phyloP scores from a whole-genome alignment of 805 yeast species.

The Saturnispora mendoncae region DNA sequence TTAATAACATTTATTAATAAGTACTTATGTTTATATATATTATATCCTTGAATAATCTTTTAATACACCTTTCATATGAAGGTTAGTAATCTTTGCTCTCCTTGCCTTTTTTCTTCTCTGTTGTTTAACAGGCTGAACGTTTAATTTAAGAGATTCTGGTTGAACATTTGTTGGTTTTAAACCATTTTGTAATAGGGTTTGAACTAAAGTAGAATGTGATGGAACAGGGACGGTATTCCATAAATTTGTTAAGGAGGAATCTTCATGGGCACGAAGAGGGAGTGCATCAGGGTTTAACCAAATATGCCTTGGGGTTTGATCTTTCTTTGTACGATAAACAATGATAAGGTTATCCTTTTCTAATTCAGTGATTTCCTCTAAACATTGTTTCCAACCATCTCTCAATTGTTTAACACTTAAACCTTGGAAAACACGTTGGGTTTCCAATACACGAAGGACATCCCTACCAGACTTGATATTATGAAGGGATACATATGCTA shows the following conservation, averaged over 20 bases:
- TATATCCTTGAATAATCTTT: constrained; percentile 57
- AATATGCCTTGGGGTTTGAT: constrained; percentile 81
- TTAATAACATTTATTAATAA: constrained; percentile 17
- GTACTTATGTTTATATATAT: constrained; percentile 10
- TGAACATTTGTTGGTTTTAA: constrained; percentile 96
- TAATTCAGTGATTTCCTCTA: constrained; percentile 65
- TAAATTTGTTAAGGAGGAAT: constrained; percentile 70
- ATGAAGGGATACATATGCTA: constrained; percentile 83
- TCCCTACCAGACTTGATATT: constrained; percentile 79
- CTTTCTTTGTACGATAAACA: constrained; percentile 86
- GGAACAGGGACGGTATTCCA: constrained; percentile 82
- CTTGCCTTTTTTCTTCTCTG: constrained; percentile 87
- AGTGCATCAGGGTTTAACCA: constrained; percentile 80
- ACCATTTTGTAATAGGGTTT: constrained; percentile 70
- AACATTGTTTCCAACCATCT: constrained; percentile 94
- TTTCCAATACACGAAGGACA: constrained; percentile 59
- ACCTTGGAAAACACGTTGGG: constrained; percentile 84
- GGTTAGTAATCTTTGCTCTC: constrained; percentile 88
- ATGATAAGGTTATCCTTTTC: constrained; percentile 71
- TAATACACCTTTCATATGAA: constrained; percentile 92
- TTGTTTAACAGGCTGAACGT: constrained; percentile 41
- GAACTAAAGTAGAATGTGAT: constrained; percentile 70
- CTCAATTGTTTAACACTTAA: constrained; percentile 63
- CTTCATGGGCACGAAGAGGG: constrained; percentile 28
- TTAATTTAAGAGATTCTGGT: constrained; percentile 80